Percentiles rank a stretch among this genome's conserved stretches.
Conservation (phyloP, 2,329 filamentous ascomycete genomes). For the Trichophyton schoenleinii region DNA sequence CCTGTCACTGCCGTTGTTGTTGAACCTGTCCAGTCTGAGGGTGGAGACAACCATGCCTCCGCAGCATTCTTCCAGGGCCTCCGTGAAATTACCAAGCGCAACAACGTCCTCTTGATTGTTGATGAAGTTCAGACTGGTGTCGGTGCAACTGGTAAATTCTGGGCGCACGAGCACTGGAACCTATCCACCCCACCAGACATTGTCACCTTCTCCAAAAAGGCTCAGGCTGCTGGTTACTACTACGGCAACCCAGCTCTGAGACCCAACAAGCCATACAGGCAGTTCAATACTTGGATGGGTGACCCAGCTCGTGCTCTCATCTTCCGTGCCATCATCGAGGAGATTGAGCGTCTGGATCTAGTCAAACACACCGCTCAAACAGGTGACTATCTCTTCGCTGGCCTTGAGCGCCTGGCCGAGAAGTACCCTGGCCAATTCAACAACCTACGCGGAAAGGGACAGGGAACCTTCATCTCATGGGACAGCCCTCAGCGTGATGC, state of each 20-base stretch:
- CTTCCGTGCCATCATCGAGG: conserved; percentile 73
- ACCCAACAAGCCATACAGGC: conserved; percentile 86
- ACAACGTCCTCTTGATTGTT: conserved; percentile 69
- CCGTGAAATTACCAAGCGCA: conserved; percentile 57
- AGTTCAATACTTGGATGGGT: conserved; percentile 98
- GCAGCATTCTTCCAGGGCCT: conserved; percentile 77
- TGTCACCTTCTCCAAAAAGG: conserved; percentile 93
- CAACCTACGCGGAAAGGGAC: conserved; percentile 75
- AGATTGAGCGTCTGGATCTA: conserved; percentile 64
- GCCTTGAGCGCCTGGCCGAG: conserved; percentile 53
- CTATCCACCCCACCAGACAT: conserved; percentile 71
- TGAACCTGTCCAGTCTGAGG: conserved; percentile 87
- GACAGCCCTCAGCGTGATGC: conserved; percentile 69
- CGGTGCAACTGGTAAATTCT: conserved; percentile 86
- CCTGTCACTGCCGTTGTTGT: conserved; percentile 72
- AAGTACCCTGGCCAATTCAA: conserved; percentile 65
- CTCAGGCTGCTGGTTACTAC: conserved; percentile 87
- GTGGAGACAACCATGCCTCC: conserved; percentile 86
- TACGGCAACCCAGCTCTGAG: conserved; percentile 66
- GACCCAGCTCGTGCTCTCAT: conserved; percentile 74
- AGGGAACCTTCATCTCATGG: conserved; percentile 88
- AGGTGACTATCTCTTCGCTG: conserved; percentile 64
- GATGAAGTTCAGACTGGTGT: conserved; percentile 92
- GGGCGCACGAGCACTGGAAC: conserved; percentile 93
- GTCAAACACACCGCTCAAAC: conserved; percentile 65